Base-by-base conservation (phyloP, 2,329 filamentous ascomycete species). In the Leptographium wingfieldii region DNA sequence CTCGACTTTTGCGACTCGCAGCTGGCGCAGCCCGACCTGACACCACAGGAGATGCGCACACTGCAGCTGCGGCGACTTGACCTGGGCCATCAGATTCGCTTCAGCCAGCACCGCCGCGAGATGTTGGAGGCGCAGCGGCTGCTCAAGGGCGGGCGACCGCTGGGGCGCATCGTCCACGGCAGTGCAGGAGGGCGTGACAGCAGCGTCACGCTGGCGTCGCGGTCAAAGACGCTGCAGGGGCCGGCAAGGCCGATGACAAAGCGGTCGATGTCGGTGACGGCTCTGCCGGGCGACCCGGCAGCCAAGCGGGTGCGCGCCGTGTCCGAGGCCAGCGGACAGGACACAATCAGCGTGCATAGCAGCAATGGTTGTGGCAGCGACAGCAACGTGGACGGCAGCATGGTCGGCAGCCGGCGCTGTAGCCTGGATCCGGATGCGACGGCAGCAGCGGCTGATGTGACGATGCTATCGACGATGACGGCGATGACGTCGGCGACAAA, bases 41-140 rank as follows among this genome's bases (percentile, higher is more conserved):
- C 72, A 1, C 71, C 75, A 0, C 70, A 73, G 59, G 76, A 78
- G 65, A 65, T 64, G 1, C 71, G 76, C 25, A 73, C 70, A 5
- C 65, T 76, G 27, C 74, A 76, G 65, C 67, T 77, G 58, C 74
- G 76, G 22, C 66, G 69, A 7, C 65, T 78, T 11, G 76, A 78
- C 56, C 69, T 74, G 31, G 68, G 71, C 27, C 76, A 78, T 61
- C 73, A 76, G 63, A 74, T 77, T 55, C 74, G 76, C 5, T 67
- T 70, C 59, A 71, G 71, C 63, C 69, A 69, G 60, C 75, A 78
- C 63, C 71, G 72, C 29, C 72, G 75, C 51, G 71, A 76, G 63
- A 65, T 66, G 25, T 66, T 76, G 1, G 63, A 68, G 56, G 61
- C 59, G 3, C 56, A 60, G 54, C 63, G 64, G 10, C 38, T 54